phyloP scores from a whole-genome alignment of 441 rosid genomes.

The Adansonia grandidieri region DNA sequence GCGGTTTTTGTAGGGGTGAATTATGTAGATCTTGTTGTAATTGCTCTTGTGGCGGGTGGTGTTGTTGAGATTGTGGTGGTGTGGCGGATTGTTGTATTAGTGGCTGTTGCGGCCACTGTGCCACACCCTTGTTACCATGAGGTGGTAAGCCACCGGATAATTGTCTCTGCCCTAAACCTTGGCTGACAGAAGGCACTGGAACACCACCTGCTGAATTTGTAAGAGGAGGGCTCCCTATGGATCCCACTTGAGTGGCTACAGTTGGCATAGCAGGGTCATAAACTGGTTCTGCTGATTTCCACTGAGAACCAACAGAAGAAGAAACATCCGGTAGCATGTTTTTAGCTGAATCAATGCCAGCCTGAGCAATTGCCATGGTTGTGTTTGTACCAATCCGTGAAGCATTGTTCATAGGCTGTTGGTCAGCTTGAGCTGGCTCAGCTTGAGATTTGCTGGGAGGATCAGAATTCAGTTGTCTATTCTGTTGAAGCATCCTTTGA shows the following conservation, averaged over 20 bases:
- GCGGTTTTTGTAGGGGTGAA: slow-evolving; percentile 51
- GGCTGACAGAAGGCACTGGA: slow-evolving; percentile 51
- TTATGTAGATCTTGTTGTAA: slow-evolving; percentile 59
- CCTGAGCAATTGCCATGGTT: slow-evolving; percentile 47
- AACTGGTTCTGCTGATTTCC: slow-evolving; percentile 63
- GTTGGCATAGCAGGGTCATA: slow-evolving; percentile 47
- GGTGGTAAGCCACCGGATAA: slow-evolving; percentile 58
- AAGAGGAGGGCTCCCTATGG: slow-evolving; percentile 46
- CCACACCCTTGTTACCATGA: slow-evolving; percentile 49
- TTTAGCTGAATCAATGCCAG: slow-evolving; percentile 53
- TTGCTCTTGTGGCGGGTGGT: slow-evolving; percentile 59
- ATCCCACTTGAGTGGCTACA: slow-evolving; percentile 48
- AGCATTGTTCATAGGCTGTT: slow-evolving; percentile 47
- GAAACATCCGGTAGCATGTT: slow-evolving; percentile 34
- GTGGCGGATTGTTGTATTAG: slow-evolving; percentile 48
- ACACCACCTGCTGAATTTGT: slow-evolving; percentile 57
- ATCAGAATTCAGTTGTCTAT: slow-evolving; percentile 56
- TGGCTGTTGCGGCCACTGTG: slow-evolving; percentile 58
- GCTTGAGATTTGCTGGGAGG: slow-evolving; percentile 58
- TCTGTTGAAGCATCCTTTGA: slow-evolving; percentile 71
- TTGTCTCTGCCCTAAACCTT: slow-evolving; percentile 65
- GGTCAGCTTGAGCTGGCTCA: slow-evolving; percentile 55
- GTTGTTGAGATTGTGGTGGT: slow-evolving; percentile 53
- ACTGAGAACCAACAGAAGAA: slow-evolving; percentile 38
- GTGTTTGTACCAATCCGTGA: slow-evolving; percentile 45